Evolutionary conservation across 495 filamentous ascomycete genomes (phyloP), one percentile per base, ranked within the genome.

Genomic region (Aspergillus conjunctus): DNA sequence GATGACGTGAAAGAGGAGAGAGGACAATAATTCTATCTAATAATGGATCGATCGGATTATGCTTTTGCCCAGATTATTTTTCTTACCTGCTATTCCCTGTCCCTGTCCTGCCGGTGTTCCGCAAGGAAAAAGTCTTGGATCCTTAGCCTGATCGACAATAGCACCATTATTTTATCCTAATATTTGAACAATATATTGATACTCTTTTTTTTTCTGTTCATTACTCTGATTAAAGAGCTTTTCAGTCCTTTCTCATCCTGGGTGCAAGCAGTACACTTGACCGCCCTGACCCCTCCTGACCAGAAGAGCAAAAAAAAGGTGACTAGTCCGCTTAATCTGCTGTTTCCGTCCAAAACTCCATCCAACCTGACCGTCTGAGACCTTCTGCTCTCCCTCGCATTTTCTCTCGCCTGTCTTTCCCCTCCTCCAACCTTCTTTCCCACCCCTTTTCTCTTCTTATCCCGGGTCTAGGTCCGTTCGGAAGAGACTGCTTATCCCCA

Each of bases 281-380:
- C 58, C 58, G 58, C 58, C 58, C 14, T n/a, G 37, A 33, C 51
- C 58, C 58, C 58, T 60, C 51, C 51, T 54, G 58, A 20, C 48
- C 48, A 26, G 21, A 51, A 54, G 54, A 43, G n/a, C n/a, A n/a
- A n/a, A n/a, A n/a, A n/a, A n/a, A n/a, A n/a, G n/a, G 18, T 49
- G 58, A 60, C 58, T 60, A 60, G 58, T 54, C 58, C 41, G 39
- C 49, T 59, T 51, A 11, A 46, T 30, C 58, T 43, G 46, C 48
- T 58, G 48, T 58, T 51, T 51, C 56, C 58, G 63, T 65, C 63
- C 51, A 2, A 26, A 65, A 60, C 64, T 62, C 50, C 58, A 52
- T 62, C 44, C 15, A 54, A 18, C 22, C 2, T 44, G 49, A 56
- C 43, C 49, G 41, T 45, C 32, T 61, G 17, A 49, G 33, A 48